A percentile compares a stretch with the other conserved stretches of the same genome.
These are phyloP conservation scores for Macrophomina phaseolina DNA, from an alignment of 2,329 filamentous ascomycete species.

Conservation along the genomic window DNA sequence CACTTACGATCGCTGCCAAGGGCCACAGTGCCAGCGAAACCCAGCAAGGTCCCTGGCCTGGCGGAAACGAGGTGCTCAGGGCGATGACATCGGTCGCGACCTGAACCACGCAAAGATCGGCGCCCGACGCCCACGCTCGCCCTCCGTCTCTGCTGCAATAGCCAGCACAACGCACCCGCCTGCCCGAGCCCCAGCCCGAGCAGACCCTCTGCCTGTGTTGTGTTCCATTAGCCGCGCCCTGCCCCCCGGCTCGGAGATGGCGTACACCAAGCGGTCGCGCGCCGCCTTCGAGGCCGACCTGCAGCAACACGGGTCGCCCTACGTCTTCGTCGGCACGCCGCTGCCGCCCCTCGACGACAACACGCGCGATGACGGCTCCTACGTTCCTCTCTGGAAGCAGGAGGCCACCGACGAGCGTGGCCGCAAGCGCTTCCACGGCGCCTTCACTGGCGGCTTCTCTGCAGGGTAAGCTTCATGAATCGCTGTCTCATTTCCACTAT, in stretches of 20 bases:
- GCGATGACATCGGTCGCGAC: conserved; percentile 12
- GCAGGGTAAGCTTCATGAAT: conserved; percentile 72
- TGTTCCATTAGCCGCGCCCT: not conserved
- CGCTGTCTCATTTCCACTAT: not conserved
- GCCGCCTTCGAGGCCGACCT: conserved; percentile 78
- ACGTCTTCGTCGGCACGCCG: conserved; percentile 81
- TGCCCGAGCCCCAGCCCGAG: conserved; percentile 9
- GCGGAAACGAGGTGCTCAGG: conserved; percentile 20
- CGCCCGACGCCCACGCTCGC: conserved; percentile 8
- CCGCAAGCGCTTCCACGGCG: conserved; percentile 88
- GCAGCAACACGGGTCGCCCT: conserved; percentile 71
- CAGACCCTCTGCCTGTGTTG: conserved; percentile 1
- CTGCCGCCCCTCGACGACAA: conserved; percentile 78
- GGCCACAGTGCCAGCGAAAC: conserved; percentile 9
- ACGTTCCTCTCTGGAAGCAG: conserved; percentile 97
- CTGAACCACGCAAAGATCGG: conserved; percentile 19
- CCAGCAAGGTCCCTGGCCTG: conserved; percentile 15
- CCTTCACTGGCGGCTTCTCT: conserved; percentile 95
- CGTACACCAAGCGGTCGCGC: conserved; percentile 73
- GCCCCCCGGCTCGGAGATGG: conserved; percentile 13
- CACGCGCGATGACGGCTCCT: conserved; percentile 86
- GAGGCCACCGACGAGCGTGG: conserved; percentile 93
- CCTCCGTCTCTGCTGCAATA: not conserved
- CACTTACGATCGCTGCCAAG: conserved; percentile 14
- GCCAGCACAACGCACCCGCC: not conserved